Base-by-base conservation (phyloP, 1,284 basidiomycete genomes). In the Apiotrichum veenhuisii region DNA sequence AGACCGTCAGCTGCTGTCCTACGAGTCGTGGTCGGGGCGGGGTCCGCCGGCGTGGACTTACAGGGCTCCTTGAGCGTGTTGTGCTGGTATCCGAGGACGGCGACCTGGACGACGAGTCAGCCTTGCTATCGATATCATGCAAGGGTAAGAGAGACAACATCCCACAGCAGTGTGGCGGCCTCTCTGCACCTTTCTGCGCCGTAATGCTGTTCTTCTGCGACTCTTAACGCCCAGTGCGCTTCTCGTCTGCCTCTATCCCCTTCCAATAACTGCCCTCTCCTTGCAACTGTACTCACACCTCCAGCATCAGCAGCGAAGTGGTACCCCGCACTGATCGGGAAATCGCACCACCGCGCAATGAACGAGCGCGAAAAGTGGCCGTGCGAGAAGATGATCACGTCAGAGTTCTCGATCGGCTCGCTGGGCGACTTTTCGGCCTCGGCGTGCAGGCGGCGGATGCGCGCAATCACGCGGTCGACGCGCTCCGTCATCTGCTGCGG, bases 321-420 rank as follows among this genome's bases (percentile, higher is more conserved):
- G 57, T 77, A 77, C 11, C 77, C 77, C 12, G 74, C 72, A 26
- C 61, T 49, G 26, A 78, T 57, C n/a, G 77, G 76, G 41, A 77
- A 63, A 45, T 67, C 68, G 53, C 76, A 77, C 77, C 77, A 78
- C 51, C 77, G 67, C 22, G 75, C 73, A 48, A 95, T 87, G 63
- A 95, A 82, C 56, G 86, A 84, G 55, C 92, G 85, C 56, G 85
- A 89, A 75, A 94, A 92, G 74, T 94, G 91, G 26, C 73, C 76
- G 54, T 78, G 74, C 8, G 71, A 90, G 42, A 91, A 87, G 61
- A 78, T 70, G 57, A 77, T 72, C 17, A 78, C 73, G 58, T 77
- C 76, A 11, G 70, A 56, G 38, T 71, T 59, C 46, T 75, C 70
- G 11, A 63, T 64, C 2, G 68, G 59, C 26, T 72, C 70, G 3